Evolutionary conservation across 2,329 filamentous ascomycete species (phyloP).

Genomic region (Dothistroma septosporum): DNA sequence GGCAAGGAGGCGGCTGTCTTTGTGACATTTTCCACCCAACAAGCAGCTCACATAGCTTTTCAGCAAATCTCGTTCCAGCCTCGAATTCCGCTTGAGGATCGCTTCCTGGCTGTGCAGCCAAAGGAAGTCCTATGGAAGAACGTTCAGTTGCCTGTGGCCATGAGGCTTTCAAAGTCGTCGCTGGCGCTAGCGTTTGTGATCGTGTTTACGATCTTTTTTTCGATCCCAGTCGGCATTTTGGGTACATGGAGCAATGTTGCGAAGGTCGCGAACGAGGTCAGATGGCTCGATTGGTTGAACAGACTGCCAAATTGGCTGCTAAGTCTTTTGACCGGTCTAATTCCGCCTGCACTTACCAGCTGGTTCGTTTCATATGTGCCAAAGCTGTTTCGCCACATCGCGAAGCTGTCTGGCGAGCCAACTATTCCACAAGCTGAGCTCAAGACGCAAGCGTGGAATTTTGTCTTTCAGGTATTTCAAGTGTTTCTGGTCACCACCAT

Average conservation of each 20-base stretch:
- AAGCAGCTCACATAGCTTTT: constrained; percentile 77
- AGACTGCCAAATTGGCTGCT: constrained; percentile 30
- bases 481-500: constrained; percentile 42
- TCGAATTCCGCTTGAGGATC: constrained; percentile 37
- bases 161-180: constrained; percentile 30
- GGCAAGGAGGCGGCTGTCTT: constrained; percentile 72
- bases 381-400: constrained; percentile 35
- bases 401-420: constrained; percentile 34
- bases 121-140: constrained; percentile 48
- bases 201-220: constrained; percentile 36
- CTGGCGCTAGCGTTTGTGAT: constrained; percentile 33
- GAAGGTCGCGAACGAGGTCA: constrained; percentile 29
- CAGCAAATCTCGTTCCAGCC: constrained; percentile 48
- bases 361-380: constrained; percentile 35
- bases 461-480: constrained; percentile 41
- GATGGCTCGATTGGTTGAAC: constrained; percentile 31
- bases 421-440: constrained; percentile 45
- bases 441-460: constrained; percentile 38
- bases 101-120: constrained; percentile 43
- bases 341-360: constrained; percentile 32
- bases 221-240: constrained; percentile 34
- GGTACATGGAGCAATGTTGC: constrained; percentile 35
- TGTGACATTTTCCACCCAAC: constrained; percentile 78
- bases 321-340: constrained; percentile 31
- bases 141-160: constrained; percentile 35